These are phyloP conservation scores for Coemansia sp. DNA, from an alignment of 192 early-diverging fungal species.

Conservation along the genomic window DNA sequence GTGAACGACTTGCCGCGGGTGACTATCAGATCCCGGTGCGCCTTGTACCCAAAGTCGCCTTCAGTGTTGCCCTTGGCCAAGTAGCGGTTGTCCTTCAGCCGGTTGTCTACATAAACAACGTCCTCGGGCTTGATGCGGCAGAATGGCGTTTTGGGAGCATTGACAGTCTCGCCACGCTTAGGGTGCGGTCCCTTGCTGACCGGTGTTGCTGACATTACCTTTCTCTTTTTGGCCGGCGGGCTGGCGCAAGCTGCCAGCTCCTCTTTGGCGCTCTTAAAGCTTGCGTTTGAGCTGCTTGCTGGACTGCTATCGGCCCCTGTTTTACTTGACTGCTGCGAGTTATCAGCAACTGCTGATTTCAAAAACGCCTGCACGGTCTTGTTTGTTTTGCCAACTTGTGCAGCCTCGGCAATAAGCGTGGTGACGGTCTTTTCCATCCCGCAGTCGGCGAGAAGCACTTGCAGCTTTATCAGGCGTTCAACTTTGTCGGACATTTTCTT, in stretches of 20 bases:
- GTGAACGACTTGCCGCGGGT: slow-evolving; percentile 90
- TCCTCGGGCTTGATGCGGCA: slow-evolving; percentile 80
- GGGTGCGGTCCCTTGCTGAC: slow-evolving; percentile 7
- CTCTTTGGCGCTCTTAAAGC: slow-evolving; percentile 21
- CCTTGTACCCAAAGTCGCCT: slow-evolving; percentile 84
- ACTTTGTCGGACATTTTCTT: slow-evolving; percentile 8
- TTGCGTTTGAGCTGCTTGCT: slow-evolving; percentile 28
- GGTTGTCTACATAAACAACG: slow-evolving; percentile 74
- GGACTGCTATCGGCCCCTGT: slow-evolving; percentile 14
- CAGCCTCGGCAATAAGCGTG: slow-evolving; percentile 36
- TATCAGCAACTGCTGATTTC: slow-evolving; percentile 11
- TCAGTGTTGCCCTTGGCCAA: slow-evolving; percentile 67
- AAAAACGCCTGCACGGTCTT: slow-evolving; percentile 29
- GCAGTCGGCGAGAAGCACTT: slow-evolving; percentile 29
- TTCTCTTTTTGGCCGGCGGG: slow-evolving; percentile 1
- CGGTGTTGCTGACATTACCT: background rate
- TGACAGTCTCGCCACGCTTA: slow-evolving; percentile 20
- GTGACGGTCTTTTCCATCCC: slow-evolving; percentile 32
- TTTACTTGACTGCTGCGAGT: background rate
- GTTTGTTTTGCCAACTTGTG: slow-evolving; percentile 32
- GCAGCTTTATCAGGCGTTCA: slow-evolving; percentile 24
- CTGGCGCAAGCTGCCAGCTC: background rate
- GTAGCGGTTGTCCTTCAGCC: slow-evolving; percentile 84
- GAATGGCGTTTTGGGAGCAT: slow-evolving; percentile 67
- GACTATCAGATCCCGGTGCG: slow-evolving; percentile 87